Conservation (phyloP, 1,284 basidiomycete genomes). For the Ustilago tritici region DNA sequence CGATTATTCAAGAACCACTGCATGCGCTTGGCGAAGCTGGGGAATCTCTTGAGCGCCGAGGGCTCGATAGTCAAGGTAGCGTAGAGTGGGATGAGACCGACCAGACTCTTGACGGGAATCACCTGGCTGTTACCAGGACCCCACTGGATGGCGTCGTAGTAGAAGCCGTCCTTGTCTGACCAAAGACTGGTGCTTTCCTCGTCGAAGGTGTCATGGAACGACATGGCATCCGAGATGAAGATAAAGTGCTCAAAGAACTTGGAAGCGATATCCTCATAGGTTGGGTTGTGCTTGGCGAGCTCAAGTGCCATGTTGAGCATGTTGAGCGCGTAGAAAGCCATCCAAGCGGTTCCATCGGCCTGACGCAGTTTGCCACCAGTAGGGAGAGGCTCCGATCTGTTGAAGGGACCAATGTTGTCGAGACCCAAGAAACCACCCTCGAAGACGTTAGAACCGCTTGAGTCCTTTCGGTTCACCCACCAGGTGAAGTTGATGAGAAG, state of each 20-base stretch:
- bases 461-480: constrained; percentile 99
- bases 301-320: constrained; percentile 98
- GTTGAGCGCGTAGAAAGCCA: constrained; percentile 97
- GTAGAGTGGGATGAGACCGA: constrained; percentile 94
- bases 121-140: constrained; percentile 78
- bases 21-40: constrained; percentile 97
- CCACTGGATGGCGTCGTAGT: constrained; percentile 96
- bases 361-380: constrained; percentile 86
- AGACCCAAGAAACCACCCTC: constrained; percentile 97
- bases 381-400: constrained; percentile 93
- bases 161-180: constrained; percentile 97
- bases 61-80: constrained; percentile 94
- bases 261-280: constrained; percentile 99
- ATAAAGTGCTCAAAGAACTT: constrained; percentile 86
- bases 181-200: constrained; percentile 81
- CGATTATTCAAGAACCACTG: constrained; percentile 98
- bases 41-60: constrained; percentile 85
- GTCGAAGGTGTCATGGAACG: constrained; percentile 77
- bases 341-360: constrained; percentile 98
- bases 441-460: constrained; percentile 93
- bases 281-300: constrained; percentile 94
- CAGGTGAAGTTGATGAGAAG: constrained; percentile 96
- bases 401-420: constrained; percentile 98
- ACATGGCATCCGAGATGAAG: constrained; percentile 80
- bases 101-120: constrained; percentile 89